Percentiles rank a stretch among this genome's conserved stretches.
Evolutionary conservation across 106 monocot species (phyloP).

Genomic region (Triglochin maritima): DNA sequence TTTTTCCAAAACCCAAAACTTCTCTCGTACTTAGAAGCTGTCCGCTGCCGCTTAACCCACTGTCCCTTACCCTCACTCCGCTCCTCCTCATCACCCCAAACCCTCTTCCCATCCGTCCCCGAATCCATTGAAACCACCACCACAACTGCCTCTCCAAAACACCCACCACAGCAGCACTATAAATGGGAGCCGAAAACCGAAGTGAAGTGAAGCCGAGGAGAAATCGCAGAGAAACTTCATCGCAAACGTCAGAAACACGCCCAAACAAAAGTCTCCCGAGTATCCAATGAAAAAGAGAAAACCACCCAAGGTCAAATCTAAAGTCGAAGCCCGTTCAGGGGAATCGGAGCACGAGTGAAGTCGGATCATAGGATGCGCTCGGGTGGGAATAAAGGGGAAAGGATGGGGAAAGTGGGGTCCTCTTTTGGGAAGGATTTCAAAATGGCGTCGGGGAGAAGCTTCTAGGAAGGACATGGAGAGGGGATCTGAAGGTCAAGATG

Average conservation of each 20-base stretch:
- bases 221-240: slow-evolving; percentile 3
- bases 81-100: not conserved
- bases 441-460: too few species aligned
- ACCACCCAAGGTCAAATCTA: not conserved
- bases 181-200: not conserved
- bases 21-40: not conserved
- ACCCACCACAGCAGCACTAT: not conserved
- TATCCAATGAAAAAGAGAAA: not conserved
- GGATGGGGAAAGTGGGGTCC: not conserved
- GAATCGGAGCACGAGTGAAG: not conserved
- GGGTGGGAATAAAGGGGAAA: slow-evolving; percentile 5
- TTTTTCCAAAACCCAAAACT: not conserved
- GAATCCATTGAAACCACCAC: not conserved
- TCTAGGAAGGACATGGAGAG: too few species aligned
- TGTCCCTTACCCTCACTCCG: not conserved
- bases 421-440: too few species aligned
- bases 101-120: not conserved
- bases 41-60: not conserved
- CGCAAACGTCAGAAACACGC: slow-evolving; percentile 8
- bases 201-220: not conserved
- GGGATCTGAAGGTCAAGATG: too few species aligned
- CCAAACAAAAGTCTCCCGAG: not conserved
- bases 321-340: not conserved
- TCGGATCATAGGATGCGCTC: not conserved
- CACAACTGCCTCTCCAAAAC: not conserved